Conservation (phyloP, 2,329 filamentous ascomycete genomes). For the Neonectria neomacrospora region DNA sequence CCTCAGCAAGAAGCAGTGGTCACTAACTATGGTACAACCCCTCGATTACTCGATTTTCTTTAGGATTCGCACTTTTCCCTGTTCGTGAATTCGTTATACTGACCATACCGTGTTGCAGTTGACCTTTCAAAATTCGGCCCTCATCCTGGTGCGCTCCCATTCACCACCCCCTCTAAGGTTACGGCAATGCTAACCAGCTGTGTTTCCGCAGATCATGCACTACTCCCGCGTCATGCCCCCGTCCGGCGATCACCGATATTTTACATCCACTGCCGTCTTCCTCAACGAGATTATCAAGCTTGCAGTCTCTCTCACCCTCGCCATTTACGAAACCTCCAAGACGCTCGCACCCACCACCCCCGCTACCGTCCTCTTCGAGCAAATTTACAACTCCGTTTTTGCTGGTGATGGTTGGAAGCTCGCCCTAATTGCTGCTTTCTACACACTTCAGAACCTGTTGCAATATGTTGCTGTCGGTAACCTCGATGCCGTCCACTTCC, state of each 20-base stretch:
- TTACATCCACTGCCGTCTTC: slow-evolving; percentile 93
- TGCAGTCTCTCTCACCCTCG: slow-evolving; percentile 84
- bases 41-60: neutral
- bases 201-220: slow-evolving; percentile 77
- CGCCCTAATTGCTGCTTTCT: slow-evolving; percentile 86
- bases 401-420: slow-evolving; percentile 94
- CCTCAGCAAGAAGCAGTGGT: slow-evolving; percentile 44
- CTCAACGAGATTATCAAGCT: slow-evolving; percentile 94
- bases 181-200: slow-evolving; percentile 65
- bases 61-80: neutral
- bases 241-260: slow-evolving; percentile 84
- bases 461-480: slow-evolving; percentile 94
- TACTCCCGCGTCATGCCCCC: slow-evolving; percentile 95
- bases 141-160: slow-evolving; percentile 70
- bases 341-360: slow-evolving; percentile 82
- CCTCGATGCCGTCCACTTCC: slow-evolving; percentile 90
- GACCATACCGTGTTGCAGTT: slow-evolving; percentile 61
- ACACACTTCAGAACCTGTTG: slow-evolving; percentile 92
- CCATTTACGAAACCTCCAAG: slow-evolving; percentile 86
- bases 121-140: slow-evolving; percentile 78
- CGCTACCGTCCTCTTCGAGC: slow-evolving; percentile 81
- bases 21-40: slow-evolving; percentile 34
- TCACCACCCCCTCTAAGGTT: slow-evolving; percentile 59
- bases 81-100: slow-evolving; percentile 19
- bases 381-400: slow-evolving; percentile 84